Evolutionary conservation across 306 rosid species (phyloP), one percentile per base, ranked within the genome.

Genomic region (Boehmeria nivea): DNA sequence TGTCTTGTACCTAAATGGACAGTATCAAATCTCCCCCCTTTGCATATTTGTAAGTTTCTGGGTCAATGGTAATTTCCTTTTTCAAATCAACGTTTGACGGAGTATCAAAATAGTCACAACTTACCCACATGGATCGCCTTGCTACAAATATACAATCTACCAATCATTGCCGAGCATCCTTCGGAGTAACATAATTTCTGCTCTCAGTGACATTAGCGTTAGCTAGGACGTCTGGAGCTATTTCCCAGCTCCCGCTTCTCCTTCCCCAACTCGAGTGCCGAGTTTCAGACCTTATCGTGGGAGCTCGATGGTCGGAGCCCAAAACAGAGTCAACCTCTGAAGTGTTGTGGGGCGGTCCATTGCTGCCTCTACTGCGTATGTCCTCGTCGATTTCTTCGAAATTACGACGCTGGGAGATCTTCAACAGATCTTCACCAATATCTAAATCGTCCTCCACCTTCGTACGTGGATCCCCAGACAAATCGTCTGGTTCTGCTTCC

Each of bases 371-470:
- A 65, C 82, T 67, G 46, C 54, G 81, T 62, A 81, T 75, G 58
- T 81, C 97, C 59, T 86, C 90, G 0, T 69, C 87, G 9, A 89
- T 73, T 39, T 83, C 95, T 67, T 81, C 95, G 8, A 83, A 54
- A 51, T 86, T 86, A 64, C 86, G 86, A 28, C 97, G 86, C 69
- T 89, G 97, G 4, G 97, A 89, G 70, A 89, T 89, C 75, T 89
- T 89, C 74, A 89, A 63, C 34, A 89, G 66, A 70, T 89, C 95
- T 70, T 89, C 97, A 14, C 95, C 95, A 59, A 86, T 86, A 46
- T 79, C 97, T 47, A 81, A 81, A 72, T 89, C 94, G 24, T 79
- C 90, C 75, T 89, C 97, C 43, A 89, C 97, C 73, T 89, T 89
- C 1, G 89, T 69, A 16, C 94, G 97, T 43, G 78, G 82, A 69